These are phyloP conservation scores for Rauvolfia tetraphylla DNA, from an alignment of 257 asterid species.

Conservation along the genomic window DNA sequence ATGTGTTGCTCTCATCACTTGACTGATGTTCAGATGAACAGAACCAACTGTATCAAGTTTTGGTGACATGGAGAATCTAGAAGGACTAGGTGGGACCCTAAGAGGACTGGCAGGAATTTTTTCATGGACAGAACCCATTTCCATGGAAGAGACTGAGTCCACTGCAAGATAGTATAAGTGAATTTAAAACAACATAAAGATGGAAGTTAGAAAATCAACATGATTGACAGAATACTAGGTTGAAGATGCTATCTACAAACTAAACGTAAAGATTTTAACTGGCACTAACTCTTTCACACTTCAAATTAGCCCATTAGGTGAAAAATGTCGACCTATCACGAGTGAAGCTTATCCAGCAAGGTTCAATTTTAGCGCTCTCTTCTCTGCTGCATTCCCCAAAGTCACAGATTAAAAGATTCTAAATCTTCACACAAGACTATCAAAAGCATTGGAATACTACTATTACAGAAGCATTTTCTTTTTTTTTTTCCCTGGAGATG, in stretches of 20 bases:
- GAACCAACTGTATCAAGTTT: conserved; percentile 83
- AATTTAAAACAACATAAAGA: conserved; percentile 15
- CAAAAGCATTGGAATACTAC: not conserved
- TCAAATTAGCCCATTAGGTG: not conserved
- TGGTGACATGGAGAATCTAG: conserved; percentile 89
- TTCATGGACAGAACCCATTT: conserved; percentile 15
- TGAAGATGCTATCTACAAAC: not conserved
- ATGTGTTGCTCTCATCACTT: conserved; percentile 65
- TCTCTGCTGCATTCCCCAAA: not conserved
- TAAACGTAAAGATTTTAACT: not conserved
- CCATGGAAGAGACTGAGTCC: conserved; percentile 20
- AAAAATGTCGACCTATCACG: not conserved
- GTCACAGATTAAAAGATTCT: not conserved
- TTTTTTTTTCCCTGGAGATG: not conserved
- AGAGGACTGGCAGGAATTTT: conserved; percentile 21
- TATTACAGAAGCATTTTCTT: not conserved
- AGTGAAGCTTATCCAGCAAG: not conserved
- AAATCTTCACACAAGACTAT: not conserved
- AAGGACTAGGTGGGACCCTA: conserved; percentile 89
- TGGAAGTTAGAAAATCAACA: not conserved
- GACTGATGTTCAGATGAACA: conserved; percentile 69
- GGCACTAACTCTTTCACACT: not conserved
- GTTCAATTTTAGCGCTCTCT: not conserved
- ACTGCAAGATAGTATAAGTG: conserved; percentile 25
- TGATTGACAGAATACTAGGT: not conserved